Percentiles rank a stretch among this genome's conserved stretches.
Conservation (phyloP, 2,329 filamentous ascomycete species). For the Diplocarpon mali region DNA sequence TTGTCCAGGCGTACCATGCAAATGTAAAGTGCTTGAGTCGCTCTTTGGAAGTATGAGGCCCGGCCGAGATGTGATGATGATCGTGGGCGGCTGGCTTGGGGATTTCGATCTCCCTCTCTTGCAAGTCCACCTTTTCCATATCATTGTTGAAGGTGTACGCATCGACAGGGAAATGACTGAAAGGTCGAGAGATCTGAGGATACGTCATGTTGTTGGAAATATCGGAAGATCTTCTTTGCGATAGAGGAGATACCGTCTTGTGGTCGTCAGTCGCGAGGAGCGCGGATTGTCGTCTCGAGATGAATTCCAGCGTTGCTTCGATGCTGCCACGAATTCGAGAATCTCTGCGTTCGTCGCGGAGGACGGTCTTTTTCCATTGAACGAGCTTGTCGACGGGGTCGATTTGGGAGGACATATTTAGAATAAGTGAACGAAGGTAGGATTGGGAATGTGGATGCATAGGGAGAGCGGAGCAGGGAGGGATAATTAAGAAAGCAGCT, state of each 20-base stretch:
- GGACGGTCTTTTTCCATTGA: conserved; percentile 16
- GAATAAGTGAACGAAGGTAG: background rate
- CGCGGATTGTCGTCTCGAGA: conserved; percentile 9
- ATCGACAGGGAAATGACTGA: background rate
- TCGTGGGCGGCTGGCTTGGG: conserved; percentile 3
- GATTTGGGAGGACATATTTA: conserved; percentile 13
- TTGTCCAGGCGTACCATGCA: conserved; percentile 59
- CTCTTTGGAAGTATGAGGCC: conserved; percentile 8
- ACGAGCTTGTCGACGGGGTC: conserved; percentile 15
- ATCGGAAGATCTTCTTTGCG: conserved; percentile 7
- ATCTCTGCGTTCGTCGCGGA: conserved; percentile 16
- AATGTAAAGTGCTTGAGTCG: conserved; percentile 21
- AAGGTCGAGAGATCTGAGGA: conserved; percentile 8
- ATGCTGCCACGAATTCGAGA: conserved; percentile 16
- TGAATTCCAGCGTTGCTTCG: conserved; percentile 17
- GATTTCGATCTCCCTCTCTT: conserved; percentile 2
- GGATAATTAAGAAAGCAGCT: background rate
- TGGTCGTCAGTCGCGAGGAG: background rate
- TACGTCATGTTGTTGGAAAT: conserved; percentile 8
- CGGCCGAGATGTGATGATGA: conserved; percentile 5
- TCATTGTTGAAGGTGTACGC: conserved; percentile 3
- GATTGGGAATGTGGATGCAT: conserved; percentile 3
- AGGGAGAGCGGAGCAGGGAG: conserved; percentile 1
- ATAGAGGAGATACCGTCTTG: conserved; percentile 1
- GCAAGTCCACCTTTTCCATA: conserved; percentile 3